Base-by-base conservation (phyloP, 2,329 filamentous ascomycete species). In the Plectosphaerella cucumerina region DNA sequence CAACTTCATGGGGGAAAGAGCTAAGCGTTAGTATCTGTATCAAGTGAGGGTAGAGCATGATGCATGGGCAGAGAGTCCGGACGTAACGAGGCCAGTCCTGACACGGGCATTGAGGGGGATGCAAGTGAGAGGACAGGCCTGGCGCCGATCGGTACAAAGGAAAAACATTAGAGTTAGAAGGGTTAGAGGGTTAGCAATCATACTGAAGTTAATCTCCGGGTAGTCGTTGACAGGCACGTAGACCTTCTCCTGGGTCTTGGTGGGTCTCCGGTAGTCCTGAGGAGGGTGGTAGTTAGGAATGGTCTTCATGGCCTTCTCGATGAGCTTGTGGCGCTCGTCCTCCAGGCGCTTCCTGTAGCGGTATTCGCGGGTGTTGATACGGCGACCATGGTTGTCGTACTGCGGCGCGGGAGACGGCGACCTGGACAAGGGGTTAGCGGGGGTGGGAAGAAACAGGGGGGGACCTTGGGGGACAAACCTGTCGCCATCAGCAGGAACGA, bases 151-250 rank as follows among this genome's bases (percentile, higher is more conserved):
- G 66, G 64, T 55, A 63, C 51, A 55, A 54, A 47, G 50, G 52
- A 55, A 52, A 53, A 66, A 62, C 64, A 67, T 61, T 75, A 69
- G 76, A 73, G 76, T 88, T 86, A 88, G 85, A 82, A 80, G 72
- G 78, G 85, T 89, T 87, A 86, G 85, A 91, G 90, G 91, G 90
- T 96, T 96, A 96, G 92, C 87, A 92, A 94, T 93, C 93, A 93
- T 97, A 99, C 94, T 99, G 90, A 99, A 99, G 87, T 99, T 99
- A 86, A 99, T 97, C 75, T 99, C 94, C 81, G 94, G 94, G 73
- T 99, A 99, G 75, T 99, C 94, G 84, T 99, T 99, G 78, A 99
- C 94, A 71, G 94, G 94, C 72, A 99, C 94, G 72, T 99, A 99
- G 88, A 99, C 95, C 82, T 99, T 99, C 82, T 99, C 94, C 76